These are phyloP conservation scores for Aureobasidium sp. DNA, from an alignment of 2,329 filamentous ascomycete genomes.

Conservation along the genomic window DNA sequence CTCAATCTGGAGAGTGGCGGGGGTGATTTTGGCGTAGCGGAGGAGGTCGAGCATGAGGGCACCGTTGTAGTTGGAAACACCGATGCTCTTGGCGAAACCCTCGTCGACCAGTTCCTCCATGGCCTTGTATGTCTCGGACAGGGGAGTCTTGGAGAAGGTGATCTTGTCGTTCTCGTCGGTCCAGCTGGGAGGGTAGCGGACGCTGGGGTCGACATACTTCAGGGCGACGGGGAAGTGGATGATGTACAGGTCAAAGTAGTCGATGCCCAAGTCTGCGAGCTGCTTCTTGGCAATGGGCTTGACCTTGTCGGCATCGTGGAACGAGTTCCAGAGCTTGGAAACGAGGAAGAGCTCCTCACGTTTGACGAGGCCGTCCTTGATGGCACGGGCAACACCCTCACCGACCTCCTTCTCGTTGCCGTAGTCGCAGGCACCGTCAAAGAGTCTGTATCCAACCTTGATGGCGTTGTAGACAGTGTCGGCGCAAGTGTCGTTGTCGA, in stretches of 20 bases:
- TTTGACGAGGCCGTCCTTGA: slow-evolving; percentile 72
- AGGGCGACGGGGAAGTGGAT: slow-evolving; percentile 84
- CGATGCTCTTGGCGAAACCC: slow-evolving; percentile 63
- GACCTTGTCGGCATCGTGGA: slow-evolving; percentile 72
- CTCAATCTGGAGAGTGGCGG: slow-evolving; percentile 77
- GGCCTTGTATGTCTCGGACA: slow-evolving; percentile 74
- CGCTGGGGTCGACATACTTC: slow-evolving; percentile 71
- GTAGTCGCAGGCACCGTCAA: slow-evolving; percentile 61
- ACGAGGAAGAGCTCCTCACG: slow-evolving; percentile 85
- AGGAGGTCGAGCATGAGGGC: slow-evolving; percentile 71
- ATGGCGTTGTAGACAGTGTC: slow-evolving; percentile 69
- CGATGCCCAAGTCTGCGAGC: slow-evolving; percentile 72
- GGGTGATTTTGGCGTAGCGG: slow-evolving; percentile 64
- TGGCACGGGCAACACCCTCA: slow-evolving; percentile 67
- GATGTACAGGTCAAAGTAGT: slow-evolving; percentile 85
- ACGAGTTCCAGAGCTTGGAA: slow-evolving; percentile 88
- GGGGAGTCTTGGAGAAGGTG: slow-evolving; percentile 56
- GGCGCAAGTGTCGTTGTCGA: slow-evolving; percentile 61
- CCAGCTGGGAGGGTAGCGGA: slow-evolving; percentile 75
- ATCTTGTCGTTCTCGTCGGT: slow-evolving; percentile 54
- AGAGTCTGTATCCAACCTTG: slow-evolving; percentile 51
- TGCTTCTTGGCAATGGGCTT: slow-evolving; percentile 67
- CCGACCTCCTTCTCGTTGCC: slow-evolving; percentile 74
- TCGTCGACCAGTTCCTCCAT: slow-evolving; percentile 67
- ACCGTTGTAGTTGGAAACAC: slow-evolving; percentile 74